These are phyloP conservation scores for Boletus semigastroideus DNA, from an alignment of 1,284 basidiomycete species.

Conservation along the genomic window DNA sequence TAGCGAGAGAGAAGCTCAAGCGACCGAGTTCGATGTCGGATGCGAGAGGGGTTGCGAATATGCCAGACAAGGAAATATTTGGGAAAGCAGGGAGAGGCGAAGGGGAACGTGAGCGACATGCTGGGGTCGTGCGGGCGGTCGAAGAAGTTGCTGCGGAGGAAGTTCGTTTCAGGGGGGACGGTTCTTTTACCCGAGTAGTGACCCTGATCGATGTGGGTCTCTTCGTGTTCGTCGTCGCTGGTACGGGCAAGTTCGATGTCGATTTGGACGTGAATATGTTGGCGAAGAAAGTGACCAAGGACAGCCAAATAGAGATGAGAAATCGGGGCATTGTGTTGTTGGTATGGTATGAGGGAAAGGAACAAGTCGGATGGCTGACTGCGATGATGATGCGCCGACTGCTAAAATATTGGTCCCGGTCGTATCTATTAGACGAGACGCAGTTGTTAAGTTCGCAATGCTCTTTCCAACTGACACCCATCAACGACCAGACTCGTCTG, in stretches of 20 bases:
- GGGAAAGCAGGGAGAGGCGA: slow-evolving; percentile 20
- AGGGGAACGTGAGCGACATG: slow-evolving; percentile 5
- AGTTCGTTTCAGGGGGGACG: slow-evolving; percentile 14
- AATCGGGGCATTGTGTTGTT: neutral
- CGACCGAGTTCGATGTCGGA: slow-evolving; percentile 6
- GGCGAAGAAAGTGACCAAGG: slow-evolving; percentile 10
- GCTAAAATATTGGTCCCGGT: too few species aligned
- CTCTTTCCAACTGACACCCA: slow-evolving; percentile 19
- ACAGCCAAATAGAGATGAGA: slow-evolving; percentile 18
- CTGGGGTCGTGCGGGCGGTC: slow-evolving; percentile 2
- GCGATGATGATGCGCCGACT: too few species aligned
- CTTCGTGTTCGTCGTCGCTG: slow-evolving; percentile 10
- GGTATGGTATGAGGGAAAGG: neutral
- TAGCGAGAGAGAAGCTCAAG: neutral
- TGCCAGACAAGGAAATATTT: slow-evolving; percentile 20
- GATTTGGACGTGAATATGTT: slow-evolving; percentile 13
- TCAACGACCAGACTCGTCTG: neutral
- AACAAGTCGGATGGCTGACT: neutral
- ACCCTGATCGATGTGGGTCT: slow-evolving; percentile 2
- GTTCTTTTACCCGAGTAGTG: neutral
- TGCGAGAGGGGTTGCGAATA: slow-evolving; percentile 13
- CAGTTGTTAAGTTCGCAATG: slow-evolving; percentile 24
- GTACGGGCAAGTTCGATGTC: slow-evolving; percentile 13
- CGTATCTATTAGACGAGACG: too few species aligned
- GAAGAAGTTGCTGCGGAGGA: slow-evolving; percentile 6